Percentiles rank a stretch among this genome's conserved stretches.
These are phyloP conservation scores for Alternaria ventricosa DNA, from an alignment of 2,329 filamentous ascomycete genomes.

Conservation along the genomic window DNA sequence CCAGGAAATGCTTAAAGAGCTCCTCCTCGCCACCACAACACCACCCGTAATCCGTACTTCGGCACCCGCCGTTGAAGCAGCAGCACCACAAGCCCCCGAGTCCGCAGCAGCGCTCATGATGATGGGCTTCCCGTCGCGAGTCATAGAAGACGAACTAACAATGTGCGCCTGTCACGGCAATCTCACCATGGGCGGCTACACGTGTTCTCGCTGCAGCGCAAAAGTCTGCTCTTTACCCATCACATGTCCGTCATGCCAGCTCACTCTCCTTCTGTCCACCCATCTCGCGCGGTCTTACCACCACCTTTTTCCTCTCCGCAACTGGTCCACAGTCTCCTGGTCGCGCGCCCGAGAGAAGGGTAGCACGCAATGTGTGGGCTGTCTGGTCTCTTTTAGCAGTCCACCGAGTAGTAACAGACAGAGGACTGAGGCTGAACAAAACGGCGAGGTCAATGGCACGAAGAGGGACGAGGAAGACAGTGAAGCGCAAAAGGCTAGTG, in stretches of 20 bases:
- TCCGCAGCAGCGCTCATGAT: conserved; percentile 71
- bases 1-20: conserved; percentile 84
- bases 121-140: conserved; percentile 97
- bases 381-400: conserved; percentile 73
- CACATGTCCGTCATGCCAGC: conserved; percentile 87
- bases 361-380: conserved; percentile 74
- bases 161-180: conserved; percentile 92
- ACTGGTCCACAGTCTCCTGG: conserved; percentile 93
- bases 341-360: conserved; percentile 62
- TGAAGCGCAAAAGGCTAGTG: conserved; percentile 64
- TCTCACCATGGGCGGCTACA: conserved; percentile 82
- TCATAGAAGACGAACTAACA: conserved; percentile 73
- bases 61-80: conserved; percentile 28
- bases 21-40: conserved; percentile 88
- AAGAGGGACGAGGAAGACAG: conserved; percentile 35
- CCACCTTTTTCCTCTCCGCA: conserved; percentile 64
- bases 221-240: conserved; percentile 91
- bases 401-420: conserved; percentile 22
- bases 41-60: conserved; percentile 80
- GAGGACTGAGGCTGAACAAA: conserved; percentile 15
- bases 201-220: conserved; percentile 84
- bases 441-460: conserved; percentile 17
- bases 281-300: conserved; percentile 50
- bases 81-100: conserved; percentile 46
- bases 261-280: conserved; percentile 93